Percentiles rank a stretch among this genome's conserved stretches.
Conservation (phyloP, 768 basidiomycete genomes). For the Symmetrospora coprosmae region DNA sequence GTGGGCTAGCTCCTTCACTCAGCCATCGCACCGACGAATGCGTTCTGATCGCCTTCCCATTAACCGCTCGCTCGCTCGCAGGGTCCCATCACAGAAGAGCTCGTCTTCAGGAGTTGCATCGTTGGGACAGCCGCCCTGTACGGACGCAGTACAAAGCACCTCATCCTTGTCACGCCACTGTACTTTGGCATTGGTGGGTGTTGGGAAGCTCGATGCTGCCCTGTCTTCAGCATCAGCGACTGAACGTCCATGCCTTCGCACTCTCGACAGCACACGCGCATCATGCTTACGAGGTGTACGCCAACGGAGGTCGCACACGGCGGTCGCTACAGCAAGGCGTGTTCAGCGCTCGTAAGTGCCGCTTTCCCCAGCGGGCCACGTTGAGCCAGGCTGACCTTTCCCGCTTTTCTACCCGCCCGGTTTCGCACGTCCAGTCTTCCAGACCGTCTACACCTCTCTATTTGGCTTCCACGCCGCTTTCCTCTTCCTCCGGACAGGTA, state of each 20-base stretch:
- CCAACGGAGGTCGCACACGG: conserved; percentile 53
- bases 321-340: conserved; percentile 52
- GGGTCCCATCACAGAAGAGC: conserved; percentile 84
- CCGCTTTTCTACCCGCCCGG: background rate
- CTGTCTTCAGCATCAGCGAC: background rate
- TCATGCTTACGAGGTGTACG: conserved; percentile 76
- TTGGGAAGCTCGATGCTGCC: background rate
- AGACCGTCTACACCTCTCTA: conserved; percentile 75
- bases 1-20: too few relatives aligned
- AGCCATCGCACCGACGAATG: too few relatives aligned
- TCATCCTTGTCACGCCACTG: conserved; percentile 69
- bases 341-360: conserved; percentile 22
- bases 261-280: conserved; percentile 64
- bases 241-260: conserved; percentile 2
- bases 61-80: conserved; percentile 34
- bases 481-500: conserved; percentile 67
- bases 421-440: conserved; percentile 50
- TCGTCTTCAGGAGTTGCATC: conserved; percentile 77
- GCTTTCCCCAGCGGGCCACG: background rate
- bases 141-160: conserved; percentile 44
- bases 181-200: conserved; percentile 71
- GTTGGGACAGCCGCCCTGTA: conserved; percentile 58
- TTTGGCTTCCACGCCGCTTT: conserved; percentile 81
- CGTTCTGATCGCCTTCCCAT: too few relatives aligned
- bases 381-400: background rate